Evolutionary conservation across 352 stramenopile genomes (phyloP).

Genomic region (Phytophthora ohioensis): DNA sequence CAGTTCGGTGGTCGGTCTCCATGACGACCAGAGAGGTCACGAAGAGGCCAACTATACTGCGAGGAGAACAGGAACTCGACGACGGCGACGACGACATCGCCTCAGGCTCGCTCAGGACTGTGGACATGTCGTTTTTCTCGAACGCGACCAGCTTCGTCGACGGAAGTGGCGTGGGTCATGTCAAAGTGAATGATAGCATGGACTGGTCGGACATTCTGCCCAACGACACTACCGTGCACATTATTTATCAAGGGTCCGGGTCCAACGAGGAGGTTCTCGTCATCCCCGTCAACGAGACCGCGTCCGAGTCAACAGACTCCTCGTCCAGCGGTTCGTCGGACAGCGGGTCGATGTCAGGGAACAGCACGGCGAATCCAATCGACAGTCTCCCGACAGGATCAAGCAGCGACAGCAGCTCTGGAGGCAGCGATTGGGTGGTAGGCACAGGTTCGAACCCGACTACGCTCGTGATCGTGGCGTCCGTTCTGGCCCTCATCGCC

Average conservation of each 20-base stretch:
- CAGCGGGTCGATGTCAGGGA: slow-evolving; percentile 25
- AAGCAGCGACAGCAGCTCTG: slow-evolving; percentile 27
- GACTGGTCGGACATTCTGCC: slow-evolving; percentile 49
- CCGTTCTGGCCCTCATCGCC: slow-evolving; percentile 30
- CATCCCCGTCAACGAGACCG: slow-evolving; percentile 32
- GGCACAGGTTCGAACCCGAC: slow-evolving; percentile 30
- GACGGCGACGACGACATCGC: slow-evolving; percentile 8
- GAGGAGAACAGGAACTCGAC: slow-evolving; percentile 21
- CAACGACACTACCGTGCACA: slow-evolving; percentile 53
- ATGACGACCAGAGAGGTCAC: slow-evolving; percentile 10
- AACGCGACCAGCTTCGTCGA: slow-evolving; percentile 42
- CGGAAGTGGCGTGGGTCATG: slow-evolving; percentile 38
- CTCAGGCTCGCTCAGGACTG: slow-evolving; percentile 18
- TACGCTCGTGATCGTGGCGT: slow-evolving; percentile 39
- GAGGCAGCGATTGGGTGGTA: slow-evolving; percentile 9
- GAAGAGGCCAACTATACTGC: not conserved
- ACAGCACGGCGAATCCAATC: slow-evolving; percentile 20
- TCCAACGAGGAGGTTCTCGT: slow-evolving; percentile 47
- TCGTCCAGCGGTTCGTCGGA: slow-evolving; percentile 25
- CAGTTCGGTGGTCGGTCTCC: slow-evolving; percentile 16
- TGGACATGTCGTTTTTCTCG: slow-evolving; percentile 46
- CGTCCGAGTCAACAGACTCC: slow-evolving; percentile 15
- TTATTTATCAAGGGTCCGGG: slow-evolving; percentile 50
- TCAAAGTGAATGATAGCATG: slow-evolving; percentile 40
- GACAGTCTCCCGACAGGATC: slow-evolving; percentile 35